Base-by-base conservation (phyloP, 345 rosid species). In the Eucalyptus cladocalyx region DNA sequence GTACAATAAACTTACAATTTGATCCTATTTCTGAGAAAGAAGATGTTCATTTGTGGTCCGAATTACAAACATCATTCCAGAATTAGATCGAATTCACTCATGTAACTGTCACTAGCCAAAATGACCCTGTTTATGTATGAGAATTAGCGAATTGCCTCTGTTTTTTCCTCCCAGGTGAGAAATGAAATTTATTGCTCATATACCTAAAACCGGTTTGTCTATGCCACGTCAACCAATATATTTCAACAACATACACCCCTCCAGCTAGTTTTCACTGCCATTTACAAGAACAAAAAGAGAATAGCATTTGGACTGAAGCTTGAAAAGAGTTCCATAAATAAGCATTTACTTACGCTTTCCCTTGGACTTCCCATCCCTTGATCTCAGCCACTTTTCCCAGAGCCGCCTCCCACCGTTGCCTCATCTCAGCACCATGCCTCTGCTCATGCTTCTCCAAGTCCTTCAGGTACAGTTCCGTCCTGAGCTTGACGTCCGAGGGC, bases 381-480 rank as follows among this genome's bases (percentile, higher is more conserved):
- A 65, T 65, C 76, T 65, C 5, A 65, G 19, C 21, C 37, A n/a
- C 76, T 65, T 65, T 65, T n/a, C 76, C 9, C 37, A n/a, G 6
- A n/a, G 76, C 76, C 6, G 76, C 37, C 37, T 65, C 76, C 76
- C 37, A 65, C 10, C 9, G 21, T n/a, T 15, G 10, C 37, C 19
- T 65, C 0, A 8, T 65, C 19, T 15, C 76, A 0, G 37, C 21
- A 16, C 37, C 10, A 6, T 16, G 37, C 76, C 11, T 65, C 37
- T n/a, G 37, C 37, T n/a, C 76, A 34, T 65, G 37, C 76, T 14
- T 65, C 17, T 60, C 9, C 9, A 60, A 4, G 4, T 69, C 80
- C 42, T 32, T 3, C 24, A 17, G 42, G 7, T 32, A 69, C 24
- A 32, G 40, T 3, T 17, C 2, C 13, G 80, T 69, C 80, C 23